Percentiles rank a stretch among this genome's conserved stretches.
These are phyloP conservation scores for Alnus rubra DNA, from an alignment of 306 rosid genomes.

Conservation along the genomic window DNA sequence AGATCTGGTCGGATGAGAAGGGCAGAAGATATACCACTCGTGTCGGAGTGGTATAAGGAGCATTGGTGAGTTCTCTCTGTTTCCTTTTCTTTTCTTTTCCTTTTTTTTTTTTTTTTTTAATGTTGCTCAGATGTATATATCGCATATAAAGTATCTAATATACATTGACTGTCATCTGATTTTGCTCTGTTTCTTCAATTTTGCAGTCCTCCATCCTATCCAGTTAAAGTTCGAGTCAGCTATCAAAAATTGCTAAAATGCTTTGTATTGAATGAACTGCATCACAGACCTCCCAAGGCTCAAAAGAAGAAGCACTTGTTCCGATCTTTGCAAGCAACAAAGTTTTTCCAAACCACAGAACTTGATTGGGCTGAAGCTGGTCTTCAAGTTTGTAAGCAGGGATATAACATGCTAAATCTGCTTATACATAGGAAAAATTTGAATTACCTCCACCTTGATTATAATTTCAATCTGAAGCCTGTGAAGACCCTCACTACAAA, in stretches of 20 bases:
- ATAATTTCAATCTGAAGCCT: conserved; percentile 94
- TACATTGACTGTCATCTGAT: neutral
- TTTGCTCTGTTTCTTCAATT: conserved; percentile 3
- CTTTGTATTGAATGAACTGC: conserved; percentile 95
- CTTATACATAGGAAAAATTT: conserved; percentile 94
- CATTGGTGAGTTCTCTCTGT: conserved; percentile 64
- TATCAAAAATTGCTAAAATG: conserved; percentile 92
- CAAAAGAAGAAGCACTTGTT: conserved; percentile 96
- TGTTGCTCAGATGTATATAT: neutral
- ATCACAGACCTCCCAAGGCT: conserved; percentile 98
- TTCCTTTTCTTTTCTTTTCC: neutral
- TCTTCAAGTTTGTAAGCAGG: conserved; percentile 99
- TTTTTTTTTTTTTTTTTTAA: neutral
- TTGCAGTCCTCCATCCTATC: conserved; percentile 95
- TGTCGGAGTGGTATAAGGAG: conserved; percentile 98
- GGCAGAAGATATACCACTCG: conserved; percentile 95
- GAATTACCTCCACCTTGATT: conserved; percentile 98
- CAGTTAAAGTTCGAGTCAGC: conserved; percentile 97
- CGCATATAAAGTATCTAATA: neutral
- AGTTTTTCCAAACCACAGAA: conserved; percentile 97
- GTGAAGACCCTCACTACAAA: conserved; percentile 95
- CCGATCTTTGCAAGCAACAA: conserved; percentile 94
- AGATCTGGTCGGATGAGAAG: conserved; percentile 96
- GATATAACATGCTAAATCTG: conserved; percentile 93
- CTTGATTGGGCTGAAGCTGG: conserved; percentile 99